Conservation (phyloP, 2,329 filamentous ascomycete species). For the Pyrenophora teres region DNA sequence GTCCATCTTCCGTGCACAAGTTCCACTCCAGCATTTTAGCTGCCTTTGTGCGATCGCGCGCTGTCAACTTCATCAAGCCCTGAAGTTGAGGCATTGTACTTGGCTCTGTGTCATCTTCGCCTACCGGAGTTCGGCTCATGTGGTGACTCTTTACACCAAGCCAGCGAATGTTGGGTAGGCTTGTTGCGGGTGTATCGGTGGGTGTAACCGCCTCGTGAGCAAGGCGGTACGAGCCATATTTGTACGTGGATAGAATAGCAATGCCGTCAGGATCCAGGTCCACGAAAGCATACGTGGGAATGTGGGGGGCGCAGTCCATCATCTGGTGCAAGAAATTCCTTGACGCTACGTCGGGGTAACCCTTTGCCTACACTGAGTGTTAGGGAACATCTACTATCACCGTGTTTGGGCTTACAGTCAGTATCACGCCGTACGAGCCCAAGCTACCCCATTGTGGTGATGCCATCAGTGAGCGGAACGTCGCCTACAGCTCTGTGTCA, state of each 20-base stretch:
- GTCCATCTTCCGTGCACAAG: conserved; percentile 36
- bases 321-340: conserved; percentile 63
- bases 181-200: conserved; percentile 33
- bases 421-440: conserved; percentile 63
- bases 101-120: conserved; percentile 18
- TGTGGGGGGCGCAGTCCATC: conserved; percentile 43
- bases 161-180: conserved; percentile 62
- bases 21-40: conserved; percentile 56
- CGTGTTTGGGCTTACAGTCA: conserved; percentile 61
- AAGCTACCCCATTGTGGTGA: conserved; percentile 59
- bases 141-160: conserved; percentile 61
- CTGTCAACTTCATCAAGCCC: conserved; percentile 57
- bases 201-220: conserved; percentile 61
- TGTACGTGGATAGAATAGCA: conserved; percentile 74
- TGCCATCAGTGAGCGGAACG: conserved; percentile 69
- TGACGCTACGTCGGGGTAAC: conserved; percentile 77
- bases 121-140: conserved; percentile 24
- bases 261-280: conserved; percentile 81
- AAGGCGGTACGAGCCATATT: conserved; percentile 67
- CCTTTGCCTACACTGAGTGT: conserved; percentile 67
- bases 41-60: conserved; percentile 64
- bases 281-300: conserved; percentile 66
- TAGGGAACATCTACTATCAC: conserved; percentile 3
- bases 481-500: conserved; percentile 60
- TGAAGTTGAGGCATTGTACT: conserved; percentile 33